phyloP scores from a whole-genome alignment of 768 basidiomycete species.

The Lentinula guzmanii region DNA sequence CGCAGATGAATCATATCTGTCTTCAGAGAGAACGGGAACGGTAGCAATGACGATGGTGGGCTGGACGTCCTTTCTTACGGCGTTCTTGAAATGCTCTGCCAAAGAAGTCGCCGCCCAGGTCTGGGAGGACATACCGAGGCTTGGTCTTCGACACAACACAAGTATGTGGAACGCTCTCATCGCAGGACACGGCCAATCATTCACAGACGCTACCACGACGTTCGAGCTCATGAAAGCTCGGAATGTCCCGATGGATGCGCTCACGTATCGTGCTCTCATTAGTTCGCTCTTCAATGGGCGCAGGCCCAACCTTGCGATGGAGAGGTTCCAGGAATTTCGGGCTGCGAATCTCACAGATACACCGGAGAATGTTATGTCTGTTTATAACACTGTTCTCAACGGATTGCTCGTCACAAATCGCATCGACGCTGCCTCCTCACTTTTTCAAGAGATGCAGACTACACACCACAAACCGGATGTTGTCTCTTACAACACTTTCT shows the following conservation, averaged over 20 bases:
- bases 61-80: slow-evolving; percentile 64
- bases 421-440: slow-evolving; percentile 29
- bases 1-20: slow-evolving; percentile 28
- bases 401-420: slow-evolving; percentile 49
- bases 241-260: slow-evolving; percentile 51
- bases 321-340: slow-evolving; percentile 47
- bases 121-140: slow-evolving; percentile 60
- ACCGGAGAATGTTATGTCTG: slow-evolving; percentile 21
- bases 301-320: slow-evolving; percentile 44
- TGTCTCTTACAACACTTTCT: slow-evolving; percentile 75
- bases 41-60: slow-evolving; percentile 48
- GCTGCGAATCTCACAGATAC: slow-evolving; percentile 21
- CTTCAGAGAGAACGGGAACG: slow-evolving; percentile 30
- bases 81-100: slow-evolving; percentile 51
- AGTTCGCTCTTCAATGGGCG: slow-evolving; percentile 49
- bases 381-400: slow-evolving; percentile 75
- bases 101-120: slow-evolving; percentile 53
- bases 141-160: slow-evolving; percentile 44
- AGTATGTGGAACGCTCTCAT: slow-evolving; percentile 70
- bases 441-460: slow-evolving; percentile 38
- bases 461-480: slow-evolving; percentile 63
- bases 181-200: slow-evolving; percentile 50
- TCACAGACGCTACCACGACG: slow-evolving; percentile 46
- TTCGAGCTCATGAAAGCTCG: slow-evolving; percentile 63
- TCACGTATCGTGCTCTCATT: slow-evolving; percentile 68